These are phyloP conservation scores for Cephaloascus fragrans DNA, from an alignment of 805 yeast genomes.

Conservation along the genomic window DNA sequence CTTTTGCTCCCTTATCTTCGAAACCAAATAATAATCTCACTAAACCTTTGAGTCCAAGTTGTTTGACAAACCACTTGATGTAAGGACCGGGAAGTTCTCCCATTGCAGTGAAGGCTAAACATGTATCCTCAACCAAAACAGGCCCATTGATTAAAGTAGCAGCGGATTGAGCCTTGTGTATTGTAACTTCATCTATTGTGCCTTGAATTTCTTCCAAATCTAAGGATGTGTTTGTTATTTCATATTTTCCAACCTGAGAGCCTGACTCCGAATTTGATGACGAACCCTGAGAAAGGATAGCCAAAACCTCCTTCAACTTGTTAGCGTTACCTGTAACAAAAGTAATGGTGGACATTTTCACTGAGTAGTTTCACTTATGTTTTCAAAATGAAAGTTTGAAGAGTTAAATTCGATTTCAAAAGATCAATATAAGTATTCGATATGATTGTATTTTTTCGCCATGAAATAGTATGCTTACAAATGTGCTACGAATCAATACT, in stretches of 20 bases:
- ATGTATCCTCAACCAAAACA: constrained; percentile 92
- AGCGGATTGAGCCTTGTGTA: constrained; percentile 70
- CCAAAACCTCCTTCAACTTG: constrained; percentile 77
- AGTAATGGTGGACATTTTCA: constrained; percentile 31
- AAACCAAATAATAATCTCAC: constrained; percentile 72
- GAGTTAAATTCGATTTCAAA: too few species aligned
- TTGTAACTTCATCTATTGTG: constrained; percentile 69
- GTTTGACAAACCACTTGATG: constrained; percentile 80
- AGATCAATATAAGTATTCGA: too few species aligned
- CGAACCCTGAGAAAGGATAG: constrained; percentile 44
- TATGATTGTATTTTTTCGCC: too few species aligned
- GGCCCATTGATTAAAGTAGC: constrained; percentile 60
- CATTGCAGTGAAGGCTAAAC: constrained; percentile 73
- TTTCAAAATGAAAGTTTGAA: neutral
- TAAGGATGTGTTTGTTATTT: constrained; percentile 51
- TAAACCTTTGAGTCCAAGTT: constrained; percentile 68
- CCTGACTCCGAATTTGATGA: constrained; percentile 11
- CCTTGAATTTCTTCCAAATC: constrained; percentile 94
- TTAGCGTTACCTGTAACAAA: constrained; percentile 86
- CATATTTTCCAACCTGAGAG: constrained; percentile 35
- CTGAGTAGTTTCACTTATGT: neutral
- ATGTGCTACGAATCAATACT: too few species aligned
- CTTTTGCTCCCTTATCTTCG: constrained; percentile 77
- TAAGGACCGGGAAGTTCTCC: constrained; percentile 90
- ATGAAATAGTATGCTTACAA: too few species aligned